Evolutionary conservation across 495 filamentous ascomycete species (phyloP), one percentile per base, ranked within the genome.

Genomic region (Parachaetomium inaequale): DNA sequence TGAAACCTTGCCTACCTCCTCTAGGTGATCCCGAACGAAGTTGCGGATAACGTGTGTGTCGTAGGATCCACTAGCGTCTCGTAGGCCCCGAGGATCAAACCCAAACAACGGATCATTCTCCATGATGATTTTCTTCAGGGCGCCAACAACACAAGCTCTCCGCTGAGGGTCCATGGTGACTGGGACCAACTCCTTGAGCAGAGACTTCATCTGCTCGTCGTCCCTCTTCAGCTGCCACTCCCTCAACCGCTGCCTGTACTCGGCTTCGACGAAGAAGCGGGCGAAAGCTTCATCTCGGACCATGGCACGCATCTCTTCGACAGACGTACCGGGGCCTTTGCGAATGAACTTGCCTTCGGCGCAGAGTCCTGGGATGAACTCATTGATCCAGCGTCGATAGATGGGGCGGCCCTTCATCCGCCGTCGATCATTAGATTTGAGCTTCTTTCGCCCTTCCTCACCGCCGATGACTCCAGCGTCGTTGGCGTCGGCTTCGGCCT

Each of bases 371-470:
- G 82, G 82, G n/a, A 83, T 67, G 58, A 76, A 87, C 42, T 86
- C 82, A 7, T 83, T 72, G 43, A 85, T 63, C 78, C 83, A 88
- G 0, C 66, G 61, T 3, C 72, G 68, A 63, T 81, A 87, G 14
- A 84, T 66, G 0, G 76, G 72, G 1, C 85, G 78, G 42, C 69
- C 66, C 0, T 63, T 68, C 76, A 82, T 73, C 2, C 82, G 74
- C 7, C 74, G 69, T 1, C 82, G 73, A 61, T 85, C 82, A 45
- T 80, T 83, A 21, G 76, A 49, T 38, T 84, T 86, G 38, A 84
- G 70, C 46, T 70, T 76, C 46, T 68, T 68, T 3, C 66, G 69
- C 10, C 74, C 75, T 25, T 65, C 70, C n/a, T 72, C 69, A 0
- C 68, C 68, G 26, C 63, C 72, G 1, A 62, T 17, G 19, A 59